Evolutionary conservation across 345 rosid species (phyloP).

Genomic region (Ceriops decandra): DNA sequence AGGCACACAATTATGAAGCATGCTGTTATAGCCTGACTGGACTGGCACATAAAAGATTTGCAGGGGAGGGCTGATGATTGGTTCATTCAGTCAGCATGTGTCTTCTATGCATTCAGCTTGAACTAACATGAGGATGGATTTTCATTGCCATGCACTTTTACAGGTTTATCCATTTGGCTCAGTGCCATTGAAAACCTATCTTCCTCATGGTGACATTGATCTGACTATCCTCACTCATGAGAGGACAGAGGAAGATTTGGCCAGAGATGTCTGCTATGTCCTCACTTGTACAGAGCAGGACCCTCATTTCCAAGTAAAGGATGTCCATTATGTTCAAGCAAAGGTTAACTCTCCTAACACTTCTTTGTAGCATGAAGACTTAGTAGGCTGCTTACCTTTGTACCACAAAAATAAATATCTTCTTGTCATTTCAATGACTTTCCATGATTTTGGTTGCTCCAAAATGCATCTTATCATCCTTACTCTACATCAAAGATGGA

Average conservation of each 20-base stretch:
- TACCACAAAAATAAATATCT: background rate
- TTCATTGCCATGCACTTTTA: conserved; percentile 4
- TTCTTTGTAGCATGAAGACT: conserved; percentile 9
- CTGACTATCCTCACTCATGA: conserved; percentile 17
- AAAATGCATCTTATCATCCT: background rate
- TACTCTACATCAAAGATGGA: background rate
- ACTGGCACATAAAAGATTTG: background rate
- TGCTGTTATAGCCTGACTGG: conserved; percentile 7
- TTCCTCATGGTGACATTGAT: conserved; percentile 38
- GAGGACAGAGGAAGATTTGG: conserved; percentile 28
- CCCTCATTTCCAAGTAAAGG: conserved; percentile 19
- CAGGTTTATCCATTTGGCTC: conserved; percentile 32
- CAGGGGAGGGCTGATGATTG: background rate
- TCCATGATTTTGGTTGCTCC: background rate
- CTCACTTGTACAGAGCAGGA: conserved; percentile 18
- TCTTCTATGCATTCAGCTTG: background rate
- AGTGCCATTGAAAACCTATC: conserved; percentile 32
- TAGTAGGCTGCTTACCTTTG: background rate
- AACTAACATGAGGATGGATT: conserved; percentile 11
- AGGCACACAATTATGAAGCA: background rate
- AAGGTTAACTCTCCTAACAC: conserved; percentile 25
- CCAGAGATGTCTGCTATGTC: conserved; percentile 17
- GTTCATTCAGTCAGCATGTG: conserved; percentile 10
- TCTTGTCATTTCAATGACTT: conserved; percentile 8
- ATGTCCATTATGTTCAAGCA: conserved; percentile 26